Evolutionary conservation across 352 stramenopile species (phyloP).

Genomic region (Hyaloperonospora brassicae): DNA sequence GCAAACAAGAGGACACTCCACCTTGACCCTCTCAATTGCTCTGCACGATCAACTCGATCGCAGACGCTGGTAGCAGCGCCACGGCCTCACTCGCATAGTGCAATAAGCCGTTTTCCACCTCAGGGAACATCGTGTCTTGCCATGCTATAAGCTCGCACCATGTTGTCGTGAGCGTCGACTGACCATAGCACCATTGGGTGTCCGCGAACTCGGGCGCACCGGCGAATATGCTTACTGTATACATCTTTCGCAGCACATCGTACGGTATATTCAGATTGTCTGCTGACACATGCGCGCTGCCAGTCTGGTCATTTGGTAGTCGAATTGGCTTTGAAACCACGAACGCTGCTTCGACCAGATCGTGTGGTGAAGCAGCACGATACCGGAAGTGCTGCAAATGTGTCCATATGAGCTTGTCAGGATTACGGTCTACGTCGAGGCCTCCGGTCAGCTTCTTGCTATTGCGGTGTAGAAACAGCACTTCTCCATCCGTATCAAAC

Average conservation of each 20-base stretch:
- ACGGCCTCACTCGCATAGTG: conserved; percentile 28
- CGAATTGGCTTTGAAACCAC: conserved; percentile 9
- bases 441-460: conserved; percentile 33
- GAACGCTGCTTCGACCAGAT: no score
- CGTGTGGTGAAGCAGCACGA: no score
- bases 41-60: conserved; percentile 16
- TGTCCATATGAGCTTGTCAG: conserved; percentile 26
- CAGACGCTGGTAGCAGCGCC: conserved; percentile 11
- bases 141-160: conserved; percentile 29
- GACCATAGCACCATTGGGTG: conserved; percentile 39
- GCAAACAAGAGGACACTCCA: no score
- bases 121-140: conserved; percentile 22
- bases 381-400: conserved; percentile 35
- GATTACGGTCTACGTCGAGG: conserved; percentile 3
- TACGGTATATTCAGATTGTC: conserved; percentile 24
- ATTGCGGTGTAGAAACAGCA: conserved; percentile 49
- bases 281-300: conserved; percentile 5
- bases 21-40: no score
- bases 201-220: conserved; percentile 30
- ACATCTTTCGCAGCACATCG: conserved; percentile 25
- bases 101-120: conserved; percentile 30
- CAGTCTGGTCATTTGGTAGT: conserved; percentile 5
- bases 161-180: conserved; percentile 16
- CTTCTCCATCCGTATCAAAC: conserved; percentile 27
- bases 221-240: conserved; percentile 34